These are phyloP conservation scores for Beauveria medogensis DNA, from an alignment of 2,329 filamentous ascomycete species.

Conservation along the genomic window DNA sequence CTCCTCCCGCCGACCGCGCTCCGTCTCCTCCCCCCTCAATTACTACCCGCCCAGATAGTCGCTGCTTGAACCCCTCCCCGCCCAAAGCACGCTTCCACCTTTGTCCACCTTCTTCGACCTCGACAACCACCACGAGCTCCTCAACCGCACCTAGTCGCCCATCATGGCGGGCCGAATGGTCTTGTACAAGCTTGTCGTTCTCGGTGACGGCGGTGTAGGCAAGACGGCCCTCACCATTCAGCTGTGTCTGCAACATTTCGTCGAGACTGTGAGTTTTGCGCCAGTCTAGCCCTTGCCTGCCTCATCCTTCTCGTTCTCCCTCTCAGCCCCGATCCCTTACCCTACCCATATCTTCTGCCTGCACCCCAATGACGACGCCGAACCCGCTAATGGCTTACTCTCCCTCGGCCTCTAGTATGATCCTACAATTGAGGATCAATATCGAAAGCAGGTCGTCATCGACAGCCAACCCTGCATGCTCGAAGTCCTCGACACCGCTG, in stretches of 20 bases:
- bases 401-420: conserved; percentile 53
- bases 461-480: conserved; percentile 95
- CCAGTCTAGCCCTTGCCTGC: background rate
- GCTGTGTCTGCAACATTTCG: conserved; percentile 96
- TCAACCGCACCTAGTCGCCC: conserved; percentile 17
- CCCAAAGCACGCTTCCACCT: background rate
- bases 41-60: background rate
- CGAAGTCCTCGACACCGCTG: conserved; percentile 92
- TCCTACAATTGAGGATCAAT: conserved; percentile 82
- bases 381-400: conserved; percentile 1
- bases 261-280: conserved; percentile 65
- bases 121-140: background rate
- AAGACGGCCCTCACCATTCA: conserved; percentile 94
- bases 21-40: background rate
- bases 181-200: conserved; percentile 89
- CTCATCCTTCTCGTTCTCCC: background rate
- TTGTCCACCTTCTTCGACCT: background rate
- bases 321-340: background rate
- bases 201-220: conserved; percentile 88
- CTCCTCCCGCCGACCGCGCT: background rate
- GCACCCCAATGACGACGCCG: background rate
- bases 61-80: conserved; percentile 3
- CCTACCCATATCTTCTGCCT: background rate
- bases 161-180: conserved; percentile 89
- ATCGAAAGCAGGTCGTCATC: conserved; percentile 85